Evolutionary conservation across 1,139 yeast species (phyloP).

Genomic region (Candida pseudocylindracea): DNA sequence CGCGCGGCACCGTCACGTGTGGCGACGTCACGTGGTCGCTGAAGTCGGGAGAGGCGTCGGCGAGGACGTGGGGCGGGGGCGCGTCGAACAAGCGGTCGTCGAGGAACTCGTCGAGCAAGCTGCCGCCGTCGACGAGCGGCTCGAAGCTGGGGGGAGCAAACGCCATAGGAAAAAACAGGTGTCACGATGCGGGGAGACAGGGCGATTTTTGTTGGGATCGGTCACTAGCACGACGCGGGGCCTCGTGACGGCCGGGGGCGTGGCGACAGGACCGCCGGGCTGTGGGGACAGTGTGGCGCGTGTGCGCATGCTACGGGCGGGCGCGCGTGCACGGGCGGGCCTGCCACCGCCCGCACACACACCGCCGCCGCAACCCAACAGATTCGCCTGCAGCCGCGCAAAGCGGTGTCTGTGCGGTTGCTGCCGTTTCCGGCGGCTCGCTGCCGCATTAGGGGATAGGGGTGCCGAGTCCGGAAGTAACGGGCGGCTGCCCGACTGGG

Average conservation of each 20-base stretch:
- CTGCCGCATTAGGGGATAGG: no score
- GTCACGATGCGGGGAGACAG: neutral
- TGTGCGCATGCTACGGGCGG: no score
- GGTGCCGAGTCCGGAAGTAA: no score
- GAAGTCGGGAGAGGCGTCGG: neutral
- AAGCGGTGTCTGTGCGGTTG: no score
- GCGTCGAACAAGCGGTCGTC: conserved; percentile 30
- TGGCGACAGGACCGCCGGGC: neutral
- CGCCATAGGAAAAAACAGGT: conserved; percentile 1
- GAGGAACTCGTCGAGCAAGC: conserved; percentile 29
- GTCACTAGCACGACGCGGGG: neutral
- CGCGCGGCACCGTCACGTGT: conserved; percentile 6
- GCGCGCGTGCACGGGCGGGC: no score
- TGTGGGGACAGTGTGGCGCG: no score
- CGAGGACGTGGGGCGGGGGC: neutral
- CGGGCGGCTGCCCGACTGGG: no score
- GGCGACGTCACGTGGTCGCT: neutral
- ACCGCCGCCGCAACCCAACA: no score
- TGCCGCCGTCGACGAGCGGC: conserved; percentile 11
- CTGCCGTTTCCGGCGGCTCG: no score
- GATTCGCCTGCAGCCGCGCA: no score
- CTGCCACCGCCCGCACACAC: no score
- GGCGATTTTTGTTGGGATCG: neutral
- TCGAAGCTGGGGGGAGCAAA: conserved; percentile 2
- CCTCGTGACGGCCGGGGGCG: neutral